Percentiles rank a stretch among this genome's conserved stretches.
Conservation (phyloP, 1,139 yeast species). For the Arxiozyma heterogenica region DNA sequence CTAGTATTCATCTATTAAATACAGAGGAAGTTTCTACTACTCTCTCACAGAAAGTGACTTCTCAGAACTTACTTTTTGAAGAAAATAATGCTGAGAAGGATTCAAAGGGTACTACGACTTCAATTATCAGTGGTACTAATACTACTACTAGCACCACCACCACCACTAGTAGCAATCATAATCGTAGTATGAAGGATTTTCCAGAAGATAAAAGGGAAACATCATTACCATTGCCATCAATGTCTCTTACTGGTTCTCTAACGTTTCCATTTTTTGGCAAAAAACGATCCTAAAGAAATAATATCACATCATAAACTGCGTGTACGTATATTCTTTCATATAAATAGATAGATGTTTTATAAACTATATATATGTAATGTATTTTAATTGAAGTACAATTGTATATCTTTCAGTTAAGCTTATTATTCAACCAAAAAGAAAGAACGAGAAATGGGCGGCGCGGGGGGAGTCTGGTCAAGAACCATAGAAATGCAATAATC, state of each 20-base stretch:
- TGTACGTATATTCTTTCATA: not conserved
- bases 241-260: not conserved
- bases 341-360: not conserved
- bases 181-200: not conserved
- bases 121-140: not conserved
- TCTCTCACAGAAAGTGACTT: not conserved
- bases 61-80: not conserved
- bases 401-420: not conserved
- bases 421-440: too few relatives aligned
- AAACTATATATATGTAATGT: not conserved
- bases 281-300: constrained; percentile 8
- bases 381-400: not conserved
- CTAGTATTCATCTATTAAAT: not conserved
- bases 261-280: constrained; percentile 19
- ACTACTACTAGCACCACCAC: not conserved
- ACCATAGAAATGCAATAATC: too few relatives aligned
- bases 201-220: not conserved
- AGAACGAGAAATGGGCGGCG: too few relatives aligned
- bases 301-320: too few relatives aligned
- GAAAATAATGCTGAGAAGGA: not conserved
- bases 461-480: too few relatives aligned
- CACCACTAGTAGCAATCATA: not conserved
- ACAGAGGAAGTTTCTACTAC: not conserved
- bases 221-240: not conserved
- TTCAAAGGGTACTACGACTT: not conserved